Percentiles rank a stretch among this genome's conserved stretches.
These are phyloP conservation scores for Phytophthora vignae DNA, from an alignment of 352 stramenopile genomes.

Conservation along the genomic window DNA sequence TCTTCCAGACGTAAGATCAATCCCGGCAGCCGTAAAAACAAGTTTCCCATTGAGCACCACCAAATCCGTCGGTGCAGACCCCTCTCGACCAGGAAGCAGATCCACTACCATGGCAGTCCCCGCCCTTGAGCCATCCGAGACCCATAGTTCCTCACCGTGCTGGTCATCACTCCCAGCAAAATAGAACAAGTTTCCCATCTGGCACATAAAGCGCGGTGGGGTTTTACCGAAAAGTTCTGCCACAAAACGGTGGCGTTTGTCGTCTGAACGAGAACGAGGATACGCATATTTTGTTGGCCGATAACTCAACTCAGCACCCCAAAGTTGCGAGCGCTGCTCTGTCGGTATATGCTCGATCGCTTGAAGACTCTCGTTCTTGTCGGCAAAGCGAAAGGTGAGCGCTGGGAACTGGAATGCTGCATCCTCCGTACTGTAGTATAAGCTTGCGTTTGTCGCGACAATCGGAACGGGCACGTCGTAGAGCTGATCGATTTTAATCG, in stretches of 20 bases:
- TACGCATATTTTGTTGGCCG: background rate
- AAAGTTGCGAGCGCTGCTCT: background rate
- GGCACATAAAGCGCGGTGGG: background rate
- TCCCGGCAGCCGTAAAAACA: background rate
- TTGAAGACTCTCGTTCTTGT: background rate
- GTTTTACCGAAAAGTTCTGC: background rate
- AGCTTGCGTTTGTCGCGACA: slow-evolving; percentile 32
- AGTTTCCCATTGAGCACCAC: background rate
- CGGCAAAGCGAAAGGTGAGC: slow-evolving; percentile 32
- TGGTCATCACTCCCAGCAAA: background rate
- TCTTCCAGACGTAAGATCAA: background rate
- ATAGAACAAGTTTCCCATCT: background rate
- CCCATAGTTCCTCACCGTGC: background rate
- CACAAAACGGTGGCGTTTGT: background rate
- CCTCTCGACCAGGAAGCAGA: background rate
- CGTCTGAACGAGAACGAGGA: background rate
- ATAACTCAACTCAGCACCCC: background rate
- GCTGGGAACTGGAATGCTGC: slow-evolving; percentile 52
- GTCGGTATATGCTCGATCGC: background rate
- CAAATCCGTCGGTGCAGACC: background rate
- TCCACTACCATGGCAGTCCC: background rate
- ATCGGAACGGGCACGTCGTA: slow-evolving; percentile 37
- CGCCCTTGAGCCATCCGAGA: background rate
- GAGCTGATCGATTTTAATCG: slow-evolving; percentile 33
- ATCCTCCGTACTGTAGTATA: slow-evolving; percentile 54